Conservation (phyloP, 2,329 filamentous ascomycete genomes). For the Ascochyta fabae region DNA sequence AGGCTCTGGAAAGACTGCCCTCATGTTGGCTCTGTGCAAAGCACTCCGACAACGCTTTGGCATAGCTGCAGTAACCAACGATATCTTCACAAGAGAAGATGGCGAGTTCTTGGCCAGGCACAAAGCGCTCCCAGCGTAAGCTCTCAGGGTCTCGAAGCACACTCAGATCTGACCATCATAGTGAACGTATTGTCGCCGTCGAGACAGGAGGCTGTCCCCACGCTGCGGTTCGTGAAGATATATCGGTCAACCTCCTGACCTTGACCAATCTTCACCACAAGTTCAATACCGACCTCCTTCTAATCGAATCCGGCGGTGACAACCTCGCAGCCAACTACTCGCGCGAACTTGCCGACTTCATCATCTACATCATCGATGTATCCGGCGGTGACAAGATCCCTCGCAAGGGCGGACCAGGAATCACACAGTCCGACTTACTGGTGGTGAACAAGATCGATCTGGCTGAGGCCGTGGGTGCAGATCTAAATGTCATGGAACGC, state of each 20-base stretch:
- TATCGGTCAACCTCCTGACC: constrained; percentile 89
- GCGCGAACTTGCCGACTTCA: constrained; percentile 93
- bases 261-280: constrained; percentile 85
- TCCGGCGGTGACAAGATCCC: constrained; percentile 96
- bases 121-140: constrained; percentile 74
- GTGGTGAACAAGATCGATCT: constrained; percentile 98
- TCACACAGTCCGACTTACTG: constrained; percentile 92
- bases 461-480: constrained; percentile 87
- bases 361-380: constrained; percentile 98
- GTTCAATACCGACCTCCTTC: constrained; percentile 80
- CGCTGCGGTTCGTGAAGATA: constrained; percentile 96
- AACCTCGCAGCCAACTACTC: constrained; percentile 98
- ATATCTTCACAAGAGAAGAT: constrained; percentile 98
- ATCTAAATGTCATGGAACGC: constrained; percentile 90
- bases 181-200: constrained; percentile 84
- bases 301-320: constrained; percentile 95
- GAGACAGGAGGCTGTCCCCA: constrained; percentile 98
- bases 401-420: constrained; percentile 92
- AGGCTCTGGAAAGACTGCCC: constrained; percentile 93
- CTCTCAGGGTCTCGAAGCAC: neutral
- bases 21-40: constrained; percentile 92
- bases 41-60: constrained; percentile 81
- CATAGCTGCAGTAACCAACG: constrained; percentile 95
- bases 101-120: constrained; percentile 94
- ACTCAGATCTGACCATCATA: constrained; percentile 7